Conservation (phyloP, 2,329 filamentous ascomycete species). For the Purpureocillium lavendulum region DNA sequence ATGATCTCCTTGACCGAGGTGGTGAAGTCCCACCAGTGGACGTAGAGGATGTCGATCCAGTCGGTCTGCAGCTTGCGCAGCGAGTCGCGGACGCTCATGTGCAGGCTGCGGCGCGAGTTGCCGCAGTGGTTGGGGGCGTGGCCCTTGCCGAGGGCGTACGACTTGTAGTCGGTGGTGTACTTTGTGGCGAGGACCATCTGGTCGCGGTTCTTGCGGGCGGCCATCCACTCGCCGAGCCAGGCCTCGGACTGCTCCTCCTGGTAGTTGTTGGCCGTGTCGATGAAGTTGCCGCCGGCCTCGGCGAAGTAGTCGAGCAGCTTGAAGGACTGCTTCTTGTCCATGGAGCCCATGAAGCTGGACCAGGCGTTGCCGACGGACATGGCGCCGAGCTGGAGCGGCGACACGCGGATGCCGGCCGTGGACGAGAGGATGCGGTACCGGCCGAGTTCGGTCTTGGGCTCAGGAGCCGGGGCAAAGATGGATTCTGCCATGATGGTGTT, state of each 20-base stretch:
- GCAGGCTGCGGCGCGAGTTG: slow-evolving; percentile 54
- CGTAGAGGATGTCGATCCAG: slow-evolving; percentile 60
- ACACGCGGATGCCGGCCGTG: slow-evolving; percentile 57
- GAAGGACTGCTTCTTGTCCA: neutral
- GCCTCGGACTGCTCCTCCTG: slow-evolving; percentile 53
- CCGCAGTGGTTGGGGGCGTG: slow-evolving; percentile 46
- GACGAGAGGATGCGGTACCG: slow-evolving; percentile 60
- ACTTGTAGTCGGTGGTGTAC: slow-evolving; percentile 50
- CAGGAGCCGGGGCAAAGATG: slow-evolving; percentile 22
- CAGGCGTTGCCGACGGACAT: slow-evolving; percentile 58
- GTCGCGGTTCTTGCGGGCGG: slow-evolving; percentile 53
- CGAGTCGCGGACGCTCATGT: slow-evolving; percentile 45
- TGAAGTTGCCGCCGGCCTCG: slow-evolving; percentile 61
- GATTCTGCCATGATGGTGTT: too few relatives aligned
- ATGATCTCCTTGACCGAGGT: slow-evolving; percentile 60
- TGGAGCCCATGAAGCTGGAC: slow-evolving; percentile 12
- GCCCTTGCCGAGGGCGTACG: slow-evolving; percentile 25
- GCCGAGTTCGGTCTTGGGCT: slow-evolving; percentile 51
- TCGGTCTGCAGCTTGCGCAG: slow-evolving; percentile 55
- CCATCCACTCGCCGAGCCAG: slow-evolving; percentile 67
- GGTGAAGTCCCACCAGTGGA: slow-evolving; percentile 63
- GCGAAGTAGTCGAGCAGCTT: slow-evolving; percentile 45
- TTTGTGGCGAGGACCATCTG: slow-evolving; percentile 67
- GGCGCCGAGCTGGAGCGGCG: slow-evolving; percentile 54
- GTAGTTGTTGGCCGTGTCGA: slow-evolving; percentile 65